A percentile compares a stretch with the other conserved stretches of the same genome.
These are phyloP conservation scores for Paramecium sexaurelia DNA, from an alignment of 73 alveolate genomes.

Conservation along the genomic window DNA sequence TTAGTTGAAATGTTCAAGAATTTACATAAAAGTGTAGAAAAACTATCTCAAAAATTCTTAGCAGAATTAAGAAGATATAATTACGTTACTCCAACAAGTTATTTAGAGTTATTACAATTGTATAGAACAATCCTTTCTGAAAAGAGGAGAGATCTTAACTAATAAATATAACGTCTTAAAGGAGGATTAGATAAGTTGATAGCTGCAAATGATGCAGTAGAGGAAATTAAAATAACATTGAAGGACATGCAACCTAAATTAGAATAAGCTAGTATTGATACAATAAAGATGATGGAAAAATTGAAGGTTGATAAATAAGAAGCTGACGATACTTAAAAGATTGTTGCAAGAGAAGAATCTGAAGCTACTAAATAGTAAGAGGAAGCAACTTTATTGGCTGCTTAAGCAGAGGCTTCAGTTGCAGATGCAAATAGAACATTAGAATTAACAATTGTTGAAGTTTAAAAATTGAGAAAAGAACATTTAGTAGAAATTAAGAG, in stretches of 20 bases:
- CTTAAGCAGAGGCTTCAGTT: conserved; percentile 93
- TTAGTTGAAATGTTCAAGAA: conserved; percentile 81
- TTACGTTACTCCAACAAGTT: conserved; percentile 97
- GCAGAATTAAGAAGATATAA: conserved; percentile 77
- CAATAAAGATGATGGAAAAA: conserved; percentile 91
- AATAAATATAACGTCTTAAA: conserved; percentile 85
- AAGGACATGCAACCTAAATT: conserved; percentile 96
- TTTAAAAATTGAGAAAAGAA: conserved; percentile 87
- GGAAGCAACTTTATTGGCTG: conserved; percentile 91
- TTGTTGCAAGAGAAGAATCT: conserved; percentile 92
- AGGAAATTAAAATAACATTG: conserved; percentile 86
- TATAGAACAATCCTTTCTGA: conserved; percentile 85
- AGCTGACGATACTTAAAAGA: conserved; percentile 87
- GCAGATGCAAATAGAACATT: conserved; percentile 91
- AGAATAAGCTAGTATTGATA: conserved; percentile 94
- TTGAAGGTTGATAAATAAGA: conserved; percentile 91
- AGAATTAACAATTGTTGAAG: conserved; percentile 52
- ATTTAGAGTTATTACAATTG: conserved; percentile 88
- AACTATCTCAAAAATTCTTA: conserved; percentile 52
- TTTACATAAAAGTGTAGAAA: conserved; percentile 84
- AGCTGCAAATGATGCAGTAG: conserved; percentile 97
- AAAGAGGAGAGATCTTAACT: conserved; percentile 89
- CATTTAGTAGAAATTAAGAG: conserved; percentile 90
- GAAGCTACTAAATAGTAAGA: conserved; percentile 95
- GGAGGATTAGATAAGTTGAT: conserved; percentile 94